Evolutionary conservation across 768 basidiomycete genomes (phyloP).

Genomic region (Heimioporus sp.): DNA sequence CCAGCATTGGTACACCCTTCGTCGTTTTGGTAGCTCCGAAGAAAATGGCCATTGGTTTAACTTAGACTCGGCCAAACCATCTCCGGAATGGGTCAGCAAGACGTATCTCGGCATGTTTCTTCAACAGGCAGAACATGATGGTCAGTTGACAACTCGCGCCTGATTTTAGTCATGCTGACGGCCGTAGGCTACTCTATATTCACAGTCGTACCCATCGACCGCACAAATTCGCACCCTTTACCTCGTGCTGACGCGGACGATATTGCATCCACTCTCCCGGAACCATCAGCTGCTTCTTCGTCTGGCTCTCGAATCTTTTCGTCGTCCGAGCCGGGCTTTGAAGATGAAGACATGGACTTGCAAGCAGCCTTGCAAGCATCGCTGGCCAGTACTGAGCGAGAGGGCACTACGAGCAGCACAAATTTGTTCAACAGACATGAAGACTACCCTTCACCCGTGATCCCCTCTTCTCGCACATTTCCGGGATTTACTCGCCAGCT

Average conservation of each 20-base stretch:
- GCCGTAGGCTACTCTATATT: conserved; percentile 78
- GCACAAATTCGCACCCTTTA: conserved; percentile 47
- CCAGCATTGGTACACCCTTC: conserved; percentile 88
- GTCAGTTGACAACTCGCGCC: conserved; percentile 36
- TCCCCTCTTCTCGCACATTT: conserved; percentile 28
- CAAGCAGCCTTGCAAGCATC: conserved; percentile 89
- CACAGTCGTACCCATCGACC: conserved; percentile 65
- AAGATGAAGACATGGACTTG: conserved; percentile 84
- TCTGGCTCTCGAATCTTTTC: conserved; percentile 6
- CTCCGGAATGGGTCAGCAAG: conserved; percentile 81
- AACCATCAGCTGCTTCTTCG: conserved; percentile 34
- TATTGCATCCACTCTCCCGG: conserved; percentile 61
- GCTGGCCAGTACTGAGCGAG: conserved; percentile 36
- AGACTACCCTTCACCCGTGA: conserved; percentile 19
- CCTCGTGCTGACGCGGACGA: conserved; percentile 71
- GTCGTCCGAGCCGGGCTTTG: conserved; percentile 41
- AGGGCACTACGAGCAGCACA: conserved; percentile 1
- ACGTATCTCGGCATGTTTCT: conserved; percentile 84
- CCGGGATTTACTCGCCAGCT: conserved; percentile 19
- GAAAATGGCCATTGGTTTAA: conserved; percentile 81
- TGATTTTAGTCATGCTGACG: conserved; percentile 5
- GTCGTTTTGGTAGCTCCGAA: conserved; percentile 65
- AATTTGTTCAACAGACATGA: conserved; percentile 9
- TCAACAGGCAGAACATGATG: conserved; percentile 84
- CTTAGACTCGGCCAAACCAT: conserved; percentile 68